Evolutionary conservation across 768 basidiomycete genomes (phyloP).

Genomic region (Leccinellum luteum): DNA sequence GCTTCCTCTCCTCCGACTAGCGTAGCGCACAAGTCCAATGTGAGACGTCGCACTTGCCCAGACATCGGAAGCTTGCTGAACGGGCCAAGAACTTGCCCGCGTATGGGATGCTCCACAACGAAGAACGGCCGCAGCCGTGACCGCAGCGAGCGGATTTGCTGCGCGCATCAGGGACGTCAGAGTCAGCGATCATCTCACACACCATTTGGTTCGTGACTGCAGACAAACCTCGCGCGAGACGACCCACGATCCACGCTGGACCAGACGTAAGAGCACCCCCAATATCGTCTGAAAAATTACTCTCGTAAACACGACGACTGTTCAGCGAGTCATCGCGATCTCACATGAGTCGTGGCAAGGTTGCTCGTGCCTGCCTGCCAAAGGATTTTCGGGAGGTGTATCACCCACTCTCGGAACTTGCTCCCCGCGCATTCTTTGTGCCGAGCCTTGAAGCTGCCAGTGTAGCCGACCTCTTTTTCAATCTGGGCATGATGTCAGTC

Average conservation of each 20-base stretch:
- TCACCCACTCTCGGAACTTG: slow-evolving; percentile 62
- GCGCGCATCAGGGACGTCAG: slow-evolving; percentile 16
- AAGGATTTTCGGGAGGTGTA: slow-evolving; percentile 72
- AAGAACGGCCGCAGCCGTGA: slow-evolving; percentile 79
- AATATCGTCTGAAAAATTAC: slow-evolving; percentile 46
- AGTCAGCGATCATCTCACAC: slow-evolving; percentile 2
- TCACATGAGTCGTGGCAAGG: slow-evolving; percentile 58
- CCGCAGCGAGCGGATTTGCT: slow-evolving; percentile 51
- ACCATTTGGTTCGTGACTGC: not conserved
- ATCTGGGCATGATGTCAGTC: slow-evolving; percentile 42
- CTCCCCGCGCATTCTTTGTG: slow-evolving; percentile 21
- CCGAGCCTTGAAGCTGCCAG: slow-evolving; percentile 44
- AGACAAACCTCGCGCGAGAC: slow-evolving; percentile 43
- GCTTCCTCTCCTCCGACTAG: slow-evolving; percentile 19
- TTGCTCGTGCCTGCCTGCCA: slow-evolving; percentile 80
- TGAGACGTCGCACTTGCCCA: slow-evolving; percentile 47
- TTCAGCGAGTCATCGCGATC: not conserved
- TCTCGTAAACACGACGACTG: slow-evolving; percentile 6
- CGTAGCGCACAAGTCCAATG: slow-evolving; percentile 56
- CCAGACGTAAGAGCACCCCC: slow-evolving; percentile 57
- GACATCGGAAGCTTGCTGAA: slow-evolving; percentile 61
- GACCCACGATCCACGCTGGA: slow-evolving; percentile 53
- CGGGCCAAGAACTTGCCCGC: slow-evolving; percentile 74
- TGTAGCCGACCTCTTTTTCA: slow-evolving; percentile 52
- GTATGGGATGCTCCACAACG: slow-evolving; percentile 67